These are phyloP conservation scores for Metschnikowia chrysomelidarum DNA, from an alignment of 805 yeast genomes.

Conservation along the genomic window DNA sequence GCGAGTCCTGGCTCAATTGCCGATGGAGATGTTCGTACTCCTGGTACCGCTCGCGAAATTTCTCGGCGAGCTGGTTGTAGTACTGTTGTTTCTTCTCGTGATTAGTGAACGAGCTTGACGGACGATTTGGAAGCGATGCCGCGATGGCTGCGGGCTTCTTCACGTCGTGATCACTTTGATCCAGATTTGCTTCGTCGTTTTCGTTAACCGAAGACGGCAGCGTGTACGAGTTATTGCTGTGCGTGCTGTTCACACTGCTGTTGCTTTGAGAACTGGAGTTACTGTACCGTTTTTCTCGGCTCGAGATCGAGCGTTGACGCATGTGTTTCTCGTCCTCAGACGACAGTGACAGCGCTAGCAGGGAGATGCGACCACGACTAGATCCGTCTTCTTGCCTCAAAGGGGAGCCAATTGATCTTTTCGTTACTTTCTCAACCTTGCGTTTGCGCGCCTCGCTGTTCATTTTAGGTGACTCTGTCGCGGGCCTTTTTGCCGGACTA, in stretches of 20 bases:
- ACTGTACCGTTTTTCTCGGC: slow-evolving; percentile 14
- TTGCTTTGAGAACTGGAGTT: slow-evolving; percentile 14
- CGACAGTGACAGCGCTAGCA: slow-evolving; percentile 22
- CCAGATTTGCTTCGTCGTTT: slow-evolving; percentile 25
- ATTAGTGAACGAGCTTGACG: slow-evolving; percentile 15
- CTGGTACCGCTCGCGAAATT: slow-evolving; percentile 16
- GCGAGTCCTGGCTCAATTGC: slow-evolving; percentile 12
- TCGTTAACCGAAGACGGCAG: slow-evolving; percentile 39
- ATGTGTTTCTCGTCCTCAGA: slow-evolving; percentile 23
- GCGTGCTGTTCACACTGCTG: slow-evolving; percentile 14
- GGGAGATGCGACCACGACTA: slow-evolving; percentile 6
- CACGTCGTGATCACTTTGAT: slow-evolving; percentile 17
- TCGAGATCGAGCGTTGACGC: slow-evolving; percentile 16
- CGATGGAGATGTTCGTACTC: slow-evolving; percentile 19
- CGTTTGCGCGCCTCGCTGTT: slow-evolving; percentile 10
- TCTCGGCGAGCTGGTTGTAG: slow-evolving; percentile 19
- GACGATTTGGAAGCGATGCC: slow-evolving; percentile 14
- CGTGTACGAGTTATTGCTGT: slow-evolving; percentile 23
- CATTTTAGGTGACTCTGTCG: slow-evolving; percentile 24
- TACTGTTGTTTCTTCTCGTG: slow-evolving; percentile 21
- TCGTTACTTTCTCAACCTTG: slow-evolving; percentile 6
- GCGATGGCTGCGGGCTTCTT: slow-evolving; percentile 6
- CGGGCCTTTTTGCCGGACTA: slow-evolving; percentile 15
- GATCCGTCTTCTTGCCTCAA: slow-evolving; percentile 10
- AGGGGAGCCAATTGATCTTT: slow-evolving; percentile 18